Conservation (phyloP, 768 basidiomycete genomes). For the Lyophyllum semitale region DNA sequence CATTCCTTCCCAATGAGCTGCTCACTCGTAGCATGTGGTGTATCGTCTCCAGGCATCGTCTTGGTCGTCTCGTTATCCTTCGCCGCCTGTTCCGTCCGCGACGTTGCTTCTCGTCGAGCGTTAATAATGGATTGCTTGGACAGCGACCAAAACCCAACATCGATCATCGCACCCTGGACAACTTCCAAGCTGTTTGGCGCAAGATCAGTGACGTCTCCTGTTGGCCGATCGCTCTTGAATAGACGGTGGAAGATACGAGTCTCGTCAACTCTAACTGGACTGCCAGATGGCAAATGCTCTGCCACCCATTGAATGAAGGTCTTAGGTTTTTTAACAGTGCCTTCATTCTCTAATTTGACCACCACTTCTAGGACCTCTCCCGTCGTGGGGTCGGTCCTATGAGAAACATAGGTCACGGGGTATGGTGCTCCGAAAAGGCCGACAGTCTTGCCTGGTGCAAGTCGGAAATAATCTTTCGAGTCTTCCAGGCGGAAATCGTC, state of each 20-base stretch:
- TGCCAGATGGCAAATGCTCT: conserved; percentile 73
- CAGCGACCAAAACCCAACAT: conserved; percentile 86
- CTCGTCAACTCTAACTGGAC: conserved; percentile 86
- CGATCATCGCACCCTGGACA: conserved; percentile 79
- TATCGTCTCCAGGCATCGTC: conserved; percentile 43
- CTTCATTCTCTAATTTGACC: conserved; percentile 75
- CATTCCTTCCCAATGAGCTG: conserved; percentile 90
- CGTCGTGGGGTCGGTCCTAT: conserved; percentile 70
- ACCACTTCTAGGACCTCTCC: conserved; percentile 80
- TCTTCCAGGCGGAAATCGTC: conserved; percentile 93
- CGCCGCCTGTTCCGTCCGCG: conserved; percentile 61
- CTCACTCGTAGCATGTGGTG: conserved; percentile 72
- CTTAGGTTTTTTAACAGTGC: conserved; percentile 75
- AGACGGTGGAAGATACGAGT: conserved; percentile 90
- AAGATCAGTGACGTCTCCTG: conserved; percentile 83
- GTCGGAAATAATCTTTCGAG: conserved; percentile 94
- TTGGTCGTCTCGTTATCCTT: conserved; percentile 40
- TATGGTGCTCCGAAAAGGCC: conserved; percentile 92
- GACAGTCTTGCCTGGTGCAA: conserved; percentile 96
- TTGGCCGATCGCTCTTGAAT: conserved; percentile 93
- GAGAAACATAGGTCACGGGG: conserved; percentile 92
- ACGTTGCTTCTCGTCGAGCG: conserved; percentile 66
- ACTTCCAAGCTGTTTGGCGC: conserved; percentile 81
- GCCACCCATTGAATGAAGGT: conserved; percentile 98
- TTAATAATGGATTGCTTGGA: conserved; percentile 66